phyloP scores from a whole-genome alignment of 495 filamentous ascomycete species.

The Aspergillus heteromorphus region DNA sequence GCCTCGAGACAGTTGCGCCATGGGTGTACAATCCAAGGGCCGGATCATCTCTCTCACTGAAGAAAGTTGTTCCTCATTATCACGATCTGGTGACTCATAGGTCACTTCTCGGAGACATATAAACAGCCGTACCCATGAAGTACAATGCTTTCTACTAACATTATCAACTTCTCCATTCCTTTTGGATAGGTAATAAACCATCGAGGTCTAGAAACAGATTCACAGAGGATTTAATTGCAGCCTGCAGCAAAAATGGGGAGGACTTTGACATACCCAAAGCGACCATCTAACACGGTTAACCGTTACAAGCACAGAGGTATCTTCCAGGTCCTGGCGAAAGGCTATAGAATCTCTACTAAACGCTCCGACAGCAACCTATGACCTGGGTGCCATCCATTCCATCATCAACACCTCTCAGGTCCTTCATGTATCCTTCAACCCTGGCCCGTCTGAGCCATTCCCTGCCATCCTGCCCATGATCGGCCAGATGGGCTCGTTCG shows the following conservation, averaged over 20 bases:
- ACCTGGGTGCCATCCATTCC: conserved; percentile 67
- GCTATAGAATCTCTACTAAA: conserved; percentile 9
- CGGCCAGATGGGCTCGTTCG: conserved; percentile 72
- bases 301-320: conserved; percentile 64
- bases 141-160: neutral
- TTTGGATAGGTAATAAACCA: neutral
- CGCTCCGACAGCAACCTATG: conserved; percentile 57
- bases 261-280: conserved; percentile 62
- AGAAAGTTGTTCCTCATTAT: neutral
- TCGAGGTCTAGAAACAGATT: neutral
- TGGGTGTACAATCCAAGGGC: neutral
- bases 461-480: conserved; percentile 84
- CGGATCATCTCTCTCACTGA: neutral
- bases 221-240: no score
- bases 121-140: neutral
- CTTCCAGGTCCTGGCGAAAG: neutral
- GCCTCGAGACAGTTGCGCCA: neutral
- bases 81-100: neutral
- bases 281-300: conserved; percentile 64
- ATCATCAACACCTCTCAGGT: conserved; percentile 75
- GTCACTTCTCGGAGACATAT: neutral
- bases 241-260: conserved; percentile 38
- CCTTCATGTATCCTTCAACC: conserved; percentile 78
- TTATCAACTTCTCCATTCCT: neutral
- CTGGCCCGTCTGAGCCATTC: conserved; percentile 57